Conservation (phyloP, 202 grass and related monocot genomes). For the Zoysia matrella region DNA sequence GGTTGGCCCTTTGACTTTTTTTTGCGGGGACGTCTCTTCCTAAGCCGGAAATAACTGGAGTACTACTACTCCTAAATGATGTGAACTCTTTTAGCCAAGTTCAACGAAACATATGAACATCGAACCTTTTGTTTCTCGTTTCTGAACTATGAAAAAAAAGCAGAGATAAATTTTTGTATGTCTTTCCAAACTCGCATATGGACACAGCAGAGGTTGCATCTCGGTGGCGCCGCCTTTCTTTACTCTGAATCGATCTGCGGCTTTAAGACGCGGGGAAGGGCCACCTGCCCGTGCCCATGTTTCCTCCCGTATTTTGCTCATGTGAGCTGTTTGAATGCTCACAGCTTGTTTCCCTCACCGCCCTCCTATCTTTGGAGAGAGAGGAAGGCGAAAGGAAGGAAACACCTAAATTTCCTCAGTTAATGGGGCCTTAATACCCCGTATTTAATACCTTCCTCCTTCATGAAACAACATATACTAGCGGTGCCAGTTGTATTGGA, state of each 20-base stretch:
- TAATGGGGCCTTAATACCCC: slow-evolving; percentile 5
- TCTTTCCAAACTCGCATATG: neutral
- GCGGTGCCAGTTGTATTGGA: neutral
- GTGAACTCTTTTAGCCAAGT: too few relatives aligned
- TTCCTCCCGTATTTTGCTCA: slow-evolving; percentile 27
- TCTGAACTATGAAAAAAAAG: neutral
- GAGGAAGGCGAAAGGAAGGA: neutral
- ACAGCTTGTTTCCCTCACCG: slow-evolving; percentile 7
- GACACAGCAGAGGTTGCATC: neutral
- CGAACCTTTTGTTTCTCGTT: neutral
- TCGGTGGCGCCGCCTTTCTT: neutral
- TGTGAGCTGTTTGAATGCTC: neutral
- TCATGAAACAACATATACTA: neutral
- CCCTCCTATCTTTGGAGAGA: neutral
- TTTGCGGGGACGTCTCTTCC: too few relatives aligned
- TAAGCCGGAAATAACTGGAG: too few relatives aligned
- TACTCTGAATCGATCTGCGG: neutral
- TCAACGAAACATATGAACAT: too few relatives aligned
- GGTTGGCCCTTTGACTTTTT: neutral
- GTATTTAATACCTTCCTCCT: slow-evolving; percentile 35
- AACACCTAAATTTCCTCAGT: slow-evolving; percentile 10
- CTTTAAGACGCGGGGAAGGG: neutral
- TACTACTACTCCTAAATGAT: too few relatives aligned
- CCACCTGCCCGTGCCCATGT: slow-evolving; percentile 39
- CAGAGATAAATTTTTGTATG: neutral